Evolutionary conservation across 352 stramenopile genomes (phyloP).

Genomic region (Globisporangium recalcitrans): DNA sequence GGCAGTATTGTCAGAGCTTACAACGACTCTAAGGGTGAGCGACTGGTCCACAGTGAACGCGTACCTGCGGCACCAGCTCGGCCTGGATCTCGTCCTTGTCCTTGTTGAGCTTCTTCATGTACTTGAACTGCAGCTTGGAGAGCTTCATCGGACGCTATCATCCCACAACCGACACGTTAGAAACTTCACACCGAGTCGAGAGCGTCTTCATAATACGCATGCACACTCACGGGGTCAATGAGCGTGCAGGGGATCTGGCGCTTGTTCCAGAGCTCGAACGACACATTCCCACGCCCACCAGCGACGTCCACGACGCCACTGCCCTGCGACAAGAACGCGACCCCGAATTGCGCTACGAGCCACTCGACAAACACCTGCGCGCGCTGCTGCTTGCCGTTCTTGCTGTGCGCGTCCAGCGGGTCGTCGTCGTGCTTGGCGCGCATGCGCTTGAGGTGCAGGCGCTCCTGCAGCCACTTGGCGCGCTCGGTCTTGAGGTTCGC

Average conservation of each 20-base stretch:
- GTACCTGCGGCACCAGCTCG: slow-evolving; percentile 60
- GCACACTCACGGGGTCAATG: slow-evolving; percentile 61
- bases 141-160: slow-evolving; percentile 64
- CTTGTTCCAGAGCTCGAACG: slow-evolving; percentile 85
- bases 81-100: slow-evolving; percentile 20
- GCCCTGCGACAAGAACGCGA: slow-evolving; percentile 34
- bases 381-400: slow-evolving; percentile 67
- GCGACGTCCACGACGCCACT: slow-evolving; percentile 77
- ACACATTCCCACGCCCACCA: slow-evolving; percentile 71
- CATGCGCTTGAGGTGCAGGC: slow-evolving; percentile 53
- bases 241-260: slow-evolving; percentile 62
- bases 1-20: background rate
- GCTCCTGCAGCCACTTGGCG: slow-evolving; percentile 56
- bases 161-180: slow-evolving; percentile 9
- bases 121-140: slow-evolving; percentile 63
- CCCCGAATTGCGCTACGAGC: slow-evolving; percentile 68
- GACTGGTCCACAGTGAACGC: background rate
- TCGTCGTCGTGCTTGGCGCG: slow-evolving; percentile 55
- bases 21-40: too few species aligned
- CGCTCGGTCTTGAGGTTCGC: slow-evolving; percentile 43
- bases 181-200: background rate
- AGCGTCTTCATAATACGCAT: background rate
- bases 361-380: slow-evolving; percentile 71
- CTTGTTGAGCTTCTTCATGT: slow-evolving; percentile 58
- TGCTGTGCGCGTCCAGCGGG: slow-evolving; percentile 57